Conservation (phyloP, 306 rosid genomes). For the Dryas drummondii region DNA sequence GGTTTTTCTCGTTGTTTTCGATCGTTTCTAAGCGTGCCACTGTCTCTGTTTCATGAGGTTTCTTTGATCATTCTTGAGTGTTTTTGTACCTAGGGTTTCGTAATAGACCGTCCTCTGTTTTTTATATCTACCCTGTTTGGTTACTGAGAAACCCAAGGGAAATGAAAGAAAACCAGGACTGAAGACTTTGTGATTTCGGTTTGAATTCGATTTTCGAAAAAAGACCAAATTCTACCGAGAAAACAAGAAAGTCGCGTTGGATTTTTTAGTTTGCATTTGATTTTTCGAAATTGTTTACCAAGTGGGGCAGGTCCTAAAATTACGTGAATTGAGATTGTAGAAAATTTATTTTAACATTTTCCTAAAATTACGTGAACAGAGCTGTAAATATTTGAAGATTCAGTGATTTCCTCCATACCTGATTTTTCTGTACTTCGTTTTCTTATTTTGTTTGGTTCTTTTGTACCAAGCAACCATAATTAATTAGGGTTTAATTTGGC, state of each 20-base stretch:
- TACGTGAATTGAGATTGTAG: neutral
- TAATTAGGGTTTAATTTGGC: neutral
- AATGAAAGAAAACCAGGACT: neutral
- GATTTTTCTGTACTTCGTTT: too few species aligned
- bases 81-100: neutral
- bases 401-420: too few species aligned
- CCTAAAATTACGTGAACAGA: too few species aligned
- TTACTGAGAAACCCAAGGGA: neutral
- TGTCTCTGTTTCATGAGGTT: neutral
- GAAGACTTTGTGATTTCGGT: neutral
- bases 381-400: too few species aligned
- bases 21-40: neutral
- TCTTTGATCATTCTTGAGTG: neutral
- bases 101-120: neutral
- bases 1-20: neutral
- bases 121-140: neutral
- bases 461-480: conserved; percentile 1
- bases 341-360: too few species aligned
- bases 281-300: too few species aligned
- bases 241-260: neutral
- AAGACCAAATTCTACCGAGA: neutral
- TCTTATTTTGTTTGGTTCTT: neutral
- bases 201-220: neutral
- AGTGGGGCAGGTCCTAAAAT: neutral
- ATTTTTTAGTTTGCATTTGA: neutral